Evolutionary conservation across 768 basidiomycete genomes (phyloP).

Genomic region (Xerocomellus amylosporus): DNA sequence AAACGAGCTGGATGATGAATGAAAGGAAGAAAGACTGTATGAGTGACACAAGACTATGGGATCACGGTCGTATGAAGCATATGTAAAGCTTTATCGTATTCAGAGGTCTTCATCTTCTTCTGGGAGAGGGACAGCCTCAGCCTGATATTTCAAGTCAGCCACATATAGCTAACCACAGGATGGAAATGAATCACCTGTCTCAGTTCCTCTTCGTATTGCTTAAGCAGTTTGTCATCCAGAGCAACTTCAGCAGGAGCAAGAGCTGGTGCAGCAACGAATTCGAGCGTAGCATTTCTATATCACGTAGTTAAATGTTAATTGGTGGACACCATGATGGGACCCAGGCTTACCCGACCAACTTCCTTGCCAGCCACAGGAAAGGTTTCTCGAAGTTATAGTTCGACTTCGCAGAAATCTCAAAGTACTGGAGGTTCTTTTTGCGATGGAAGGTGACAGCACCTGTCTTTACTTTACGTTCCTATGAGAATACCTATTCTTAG

Average conservation of each 20-base stretch:
- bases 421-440: constrained; percentile 99
- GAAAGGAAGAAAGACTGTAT: constrained; percentile 15
- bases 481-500: constrained; percentile 12
- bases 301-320: background rate
- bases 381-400: constrained; percentile 99
- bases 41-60: constrained; percentile 20
- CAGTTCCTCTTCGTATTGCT: constrained; percentile 77
- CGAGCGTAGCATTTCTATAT: constrained; percentile 74
- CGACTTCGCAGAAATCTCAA: constrained; percentile 99
- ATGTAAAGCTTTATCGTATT: constrained; percentile 19
- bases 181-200: constrained; percentile 44
- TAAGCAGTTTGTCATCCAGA: constrained; percentile 77
- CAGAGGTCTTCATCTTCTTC: constrained; percentile 94
- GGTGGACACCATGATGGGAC: background rate
- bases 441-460: constrained; percentile 98
- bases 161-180: background rate
- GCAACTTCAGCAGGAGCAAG: constrained; percentile 91
- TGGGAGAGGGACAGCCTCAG: constrained; percentile 90
- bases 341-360: constrained; percentile 84
- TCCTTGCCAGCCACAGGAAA: constrained; percentile 98
- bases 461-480: constrained; percentile 99
- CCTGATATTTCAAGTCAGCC: constrained; percentile 43
- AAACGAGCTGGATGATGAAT: constrained; percentile 17
- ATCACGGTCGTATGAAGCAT: constrained; percentile 21
- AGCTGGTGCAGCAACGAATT: constrained; percentile 96